Conservation (phyloP, 2,329 filamentous ascomycete species). For the Fusarium sp. region DNA sequence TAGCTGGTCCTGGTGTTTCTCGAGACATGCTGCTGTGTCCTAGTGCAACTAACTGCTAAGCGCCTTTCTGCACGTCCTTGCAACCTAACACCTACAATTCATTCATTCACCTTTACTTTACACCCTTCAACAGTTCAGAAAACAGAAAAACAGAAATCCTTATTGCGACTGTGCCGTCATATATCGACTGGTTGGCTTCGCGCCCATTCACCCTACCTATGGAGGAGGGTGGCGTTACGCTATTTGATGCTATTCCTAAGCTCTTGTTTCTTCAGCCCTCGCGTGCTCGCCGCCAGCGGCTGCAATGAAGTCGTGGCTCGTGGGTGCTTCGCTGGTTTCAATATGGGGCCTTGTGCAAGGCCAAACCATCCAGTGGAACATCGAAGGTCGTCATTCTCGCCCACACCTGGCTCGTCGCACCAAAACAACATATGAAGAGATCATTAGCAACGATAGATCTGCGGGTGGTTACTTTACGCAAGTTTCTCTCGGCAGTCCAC, state of each 20-base stretch:
- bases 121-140: neutral
- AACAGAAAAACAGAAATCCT: conserved; percentile 1
- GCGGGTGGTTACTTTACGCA: conserved; percentile 66
- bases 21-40: conserved; percentile 37
- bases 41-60: conserved; percentile 21
- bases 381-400: conserved; percentile 52
- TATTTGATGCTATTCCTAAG: conserved; percentile 37
- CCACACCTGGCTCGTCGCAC: conserved; percentile 53
- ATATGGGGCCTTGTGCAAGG: conserved; percentile 40
- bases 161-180: conserved; percentile 10
- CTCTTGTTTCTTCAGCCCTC: conserved; percentile 10
- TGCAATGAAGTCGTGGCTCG: conserved; percentile 43
- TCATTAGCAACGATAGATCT: conserved; percentile 57
- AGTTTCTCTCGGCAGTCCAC: conserved; percentile 67
- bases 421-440: conserved; percentile 53
- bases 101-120: neutral
- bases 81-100: conserved; percentile 6
- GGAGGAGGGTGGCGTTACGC: conserved; percentile 41
- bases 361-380: conserved; percentile 60
- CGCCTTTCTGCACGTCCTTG: conserved; percentile 18
- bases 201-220: conserved; percentile 39
- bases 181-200: conserved; percentile 22
- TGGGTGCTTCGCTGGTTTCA: conserved; percentile 38
- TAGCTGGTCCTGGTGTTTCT: conserved; percentile 34
- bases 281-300: conserved; percentile 9